Conservation (phyloP, 345 rosid genomes). For the Eucalyptus sp. region DNA sequence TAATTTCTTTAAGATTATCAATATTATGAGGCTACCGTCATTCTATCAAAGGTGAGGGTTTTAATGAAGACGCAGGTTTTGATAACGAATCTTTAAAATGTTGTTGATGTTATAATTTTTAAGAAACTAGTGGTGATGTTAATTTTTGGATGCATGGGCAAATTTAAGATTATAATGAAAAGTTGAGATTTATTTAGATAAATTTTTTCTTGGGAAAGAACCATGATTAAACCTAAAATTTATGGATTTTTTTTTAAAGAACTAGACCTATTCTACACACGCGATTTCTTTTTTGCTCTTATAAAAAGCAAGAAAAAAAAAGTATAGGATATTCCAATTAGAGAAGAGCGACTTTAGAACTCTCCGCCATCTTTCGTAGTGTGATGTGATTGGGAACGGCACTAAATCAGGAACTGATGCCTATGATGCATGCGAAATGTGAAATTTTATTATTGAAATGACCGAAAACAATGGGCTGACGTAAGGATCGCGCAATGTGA, state of each 20-base stretch:
- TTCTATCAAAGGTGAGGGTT: not conserved
- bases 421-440: not conserved
- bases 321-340: not conserved
- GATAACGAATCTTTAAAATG: not conserved
- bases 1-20: not conserved
- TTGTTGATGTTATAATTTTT: not conserved
- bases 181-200: not conserved
- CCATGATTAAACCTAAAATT: not conserved
- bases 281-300: not conserved
- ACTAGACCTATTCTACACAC: not conserved
- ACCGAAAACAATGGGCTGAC: not conserved
- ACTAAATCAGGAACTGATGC: not conserved
- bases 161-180: not conserved
- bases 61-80: rapidly evolving
- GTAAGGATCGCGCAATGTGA: not conserved
- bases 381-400: not conserved
- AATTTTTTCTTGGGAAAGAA: not conserved
- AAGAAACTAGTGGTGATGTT: not conserved
- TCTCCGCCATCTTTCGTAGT: not conserved
- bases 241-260: not conserved
- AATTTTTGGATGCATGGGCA: not conserved
- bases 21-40: rapidly evolving
- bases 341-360: not conserved
- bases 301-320: not conserved
- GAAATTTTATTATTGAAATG: not conserved